Evolutionary conservation across 23 red algal species (phyloP).

Genomic region (Gracilaria domingensis): DNA sequence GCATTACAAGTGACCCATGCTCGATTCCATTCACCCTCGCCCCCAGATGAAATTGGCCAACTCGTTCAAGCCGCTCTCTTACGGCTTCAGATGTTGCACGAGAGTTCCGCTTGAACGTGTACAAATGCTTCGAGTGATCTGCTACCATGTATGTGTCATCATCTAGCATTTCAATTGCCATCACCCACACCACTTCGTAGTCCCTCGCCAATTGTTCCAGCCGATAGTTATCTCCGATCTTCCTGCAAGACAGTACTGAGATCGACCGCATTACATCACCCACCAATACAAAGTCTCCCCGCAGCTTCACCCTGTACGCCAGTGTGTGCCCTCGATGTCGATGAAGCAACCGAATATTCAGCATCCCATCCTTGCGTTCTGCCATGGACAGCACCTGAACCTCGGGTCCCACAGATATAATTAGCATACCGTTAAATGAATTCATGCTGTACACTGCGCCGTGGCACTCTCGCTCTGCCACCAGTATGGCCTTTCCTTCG

Average conservation of each 20-base stretch:
- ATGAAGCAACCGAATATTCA: conserved; percentile 41
- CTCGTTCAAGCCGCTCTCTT: conserved; percentile 74
- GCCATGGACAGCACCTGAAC: conserved; percentile 74
- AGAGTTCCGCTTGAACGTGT: conserved; percentile 77
- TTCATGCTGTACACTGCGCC: conserved; percentile 83
- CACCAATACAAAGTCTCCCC: conserved; percentile 90
- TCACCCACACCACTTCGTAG: conserved; percentile 85
- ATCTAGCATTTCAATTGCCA: conserved; percentile 83
- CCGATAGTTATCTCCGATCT: conserved; percentile 53
- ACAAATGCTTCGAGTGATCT: conserved; percentile 88
- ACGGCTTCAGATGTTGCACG: conserved; percentile 75
- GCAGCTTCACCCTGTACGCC: conserved; percentile 63
- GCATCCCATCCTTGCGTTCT: conserved; percentile 65
- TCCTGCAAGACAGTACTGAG: conserved; percentile 65
- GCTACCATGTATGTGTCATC: conserved; percentile 80
- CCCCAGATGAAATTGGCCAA: conserved; percentile 92
- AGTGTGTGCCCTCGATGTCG: conserved; percentile 80
- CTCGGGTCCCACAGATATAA: conserved; percentile 77
- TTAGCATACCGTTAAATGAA: conserved; percentile 70
- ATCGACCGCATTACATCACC: conserved; percentile 93
- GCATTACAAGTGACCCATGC: conserved; percentile 88
- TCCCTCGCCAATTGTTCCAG: conserved; percentile 91
- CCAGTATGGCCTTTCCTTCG: conserved; percentile 59
- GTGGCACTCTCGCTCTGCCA: conserved; percentile 70
- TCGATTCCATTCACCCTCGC: conserved; percentile 86